Percentiles rank a stretch among this genome's conserved stretches.
Conservation (phyloP, 2,329 filamentous ascomycete genomes). For the Fusarium globosum region DNA sequence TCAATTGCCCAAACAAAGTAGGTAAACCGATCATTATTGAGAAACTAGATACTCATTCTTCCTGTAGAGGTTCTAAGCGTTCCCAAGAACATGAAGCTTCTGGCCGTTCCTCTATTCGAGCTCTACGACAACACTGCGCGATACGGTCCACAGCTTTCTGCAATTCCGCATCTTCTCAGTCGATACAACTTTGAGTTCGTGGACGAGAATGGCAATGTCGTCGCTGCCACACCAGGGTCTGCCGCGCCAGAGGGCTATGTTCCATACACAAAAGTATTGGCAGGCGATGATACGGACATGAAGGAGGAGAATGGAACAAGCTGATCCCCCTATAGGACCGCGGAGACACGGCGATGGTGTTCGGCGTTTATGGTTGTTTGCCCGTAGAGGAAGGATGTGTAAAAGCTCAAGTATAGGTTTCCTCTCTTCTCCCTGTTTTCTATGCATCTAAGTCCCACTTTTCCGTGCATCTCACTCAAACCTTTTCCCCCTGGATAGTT, state of each 20-base stretch:
- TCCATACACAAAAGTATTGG: conserved; percentile 74
- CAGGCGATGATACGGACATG: conserved; percentile 72
- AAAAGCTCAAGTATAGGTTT: conserved; percentile 32
- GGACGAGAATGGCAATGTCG: conserved; percentile 89
- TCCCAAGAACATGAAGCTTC: conserved; percentile 99
- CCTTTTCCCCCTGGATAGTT: conserved; percentile 90
- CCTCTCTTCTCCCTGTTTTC: conserved; percentile 17
- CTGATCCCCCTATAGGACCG: conserved; percentile 38
- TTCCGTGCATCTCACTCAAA: conserved; percentile 27
- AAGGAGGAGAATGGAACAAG: conserved; percentile 58
- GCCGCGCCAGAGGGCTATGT: conserved; percentile 67
- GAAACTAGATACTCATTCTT: conserved; percentile 4
- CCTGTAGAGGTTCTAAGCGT: conserved; percentile 87
- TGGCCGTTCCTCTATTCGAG: conserved; percentile 96
- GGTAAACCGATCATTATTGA: not conserved
- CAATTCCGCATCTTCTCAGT: conserved; percentile 93
- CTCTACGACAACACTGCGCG: conserved; percentile 96
- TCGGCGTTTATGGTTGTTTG: conserved; percentile 46
- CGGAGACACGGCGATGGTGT: conserved; percentile 51
- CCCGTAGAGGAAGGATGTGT: conserved; percentile 18
- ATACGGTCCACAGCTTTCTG: conserved; percentile 95
- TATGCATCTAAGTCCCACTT: conserved; percentile 8
- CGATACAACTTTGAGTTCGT: conserved; percentile 98
- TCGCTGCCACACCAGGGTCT: conserved; percentile 83
- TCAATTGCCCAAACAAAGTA: conserved; percentile 91